Evolutionary conservation across 495 filamentous ascomycete species (phyloP), one percentile per base, ranked within the genome.

Genomic region (Trichoderma reesei): DNA sequence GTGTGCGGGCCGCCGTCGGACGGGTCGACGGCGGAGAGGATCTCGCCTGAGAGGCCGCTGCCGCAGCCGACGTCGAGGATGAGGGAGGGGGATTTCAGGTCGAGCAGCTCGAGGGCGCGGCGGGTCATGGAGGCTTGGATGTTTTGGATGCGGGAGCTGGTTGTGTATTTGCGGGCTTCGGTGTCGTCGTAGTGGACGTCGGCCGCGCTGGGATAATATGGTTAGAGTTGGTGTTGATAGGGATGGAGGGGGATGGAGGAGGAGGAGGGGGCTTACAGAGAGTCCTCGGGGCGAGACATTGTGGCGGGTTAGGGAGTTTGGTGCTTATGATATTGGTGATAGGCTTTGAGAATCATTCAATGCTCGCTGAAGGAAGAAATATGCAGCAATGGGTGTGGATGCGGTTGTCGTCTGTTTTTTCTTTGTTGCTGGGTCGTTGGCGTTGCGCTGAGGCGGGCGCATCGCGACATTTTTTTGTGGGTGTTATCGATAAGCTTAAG

Each of bases 91-190:
- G 79, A 75, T n/a, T 81, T 71, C 42, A 98, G 89, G 72, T 87
- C 79, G 70, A 98, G 90, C 41, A 98, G 89, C 65, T 90, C 84
- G 67, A 98, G 89, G 41, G 93, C 93, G 60, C 94, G 90, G 67
- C 90, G 79, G 38, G 94, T 95, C 94, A 98, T 98, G 62, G 86
- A 83, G 14, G 91, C 87, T 75, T 98, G 94, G 73, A 98, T 94
- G 67, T 89, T 90, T 69, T 91, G 88, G 71, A 98, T 98, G 63
- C 94, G 91, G 20, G 92, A 96, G 63, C 85, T 90, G 37, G 93
- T 96, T n/a, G 95, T 98, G 78, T 98, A 98, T 79, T 96, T 93
- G 73, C 87, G 87, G 14, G 94, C 91, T 79, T 96, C 91, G 79
- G 83, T 82, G 75, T 97, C 95, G 78, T 96, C 89, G 80, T 98